phyloP scores from a whole-genome alignment of 371 early-diverging fungal genomes.

The Gilbertella persicaria region DNA sequence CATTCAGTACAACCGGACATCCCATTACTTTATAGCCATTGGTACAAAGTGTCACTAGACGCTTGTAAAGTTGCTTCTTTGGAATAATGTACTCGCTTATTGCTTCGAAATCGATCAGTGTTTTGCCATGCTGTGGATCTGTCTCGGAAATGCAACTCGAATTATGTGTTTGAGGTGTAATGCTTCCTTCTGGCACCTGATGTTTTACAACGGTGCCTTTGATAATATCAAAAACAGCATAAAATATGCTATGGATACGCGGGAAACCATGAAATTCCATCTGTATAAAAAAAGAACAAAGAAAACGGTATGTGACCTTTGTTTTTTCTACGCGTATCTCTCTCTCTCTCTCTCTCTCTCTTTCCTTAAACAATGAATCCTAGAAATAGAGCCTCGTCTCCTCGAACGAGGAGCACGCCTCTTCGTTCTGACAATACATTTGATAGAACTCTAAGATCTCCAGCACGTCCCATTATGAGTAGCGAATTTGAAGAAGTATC shows the following conservation, averaged over 20 bases:
- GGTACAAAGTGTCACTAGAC: slow-evolving; percentile 76
- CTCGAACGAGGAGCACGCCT: slow-evolving; percentile 3
- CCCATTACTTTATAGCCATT: slow-evolving; percentile 77
- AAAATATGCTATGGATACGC: slow-evolving; percentile 78
- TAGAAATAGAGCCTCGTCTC: slow-evolving; percentile 3
- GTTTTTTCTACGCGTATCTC: background rate
- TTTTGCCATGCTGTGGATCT: slow-evolving; percentile 20
- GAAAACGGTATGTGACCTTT: background rate
- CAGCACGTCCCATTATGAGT: background rate
- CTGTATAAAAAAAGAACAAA: slow-evolving; percentile 2
- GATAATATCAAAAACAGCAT: slow-evolving; percentile 80
- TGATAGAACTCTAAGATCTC: background rate
- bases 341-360: background rate
- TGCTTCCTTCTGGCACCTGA: slow-evolving; percentile 83
- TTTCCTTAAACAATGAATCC: slow-evolving; percentile 16
- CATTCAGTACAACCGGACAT: slow-evolving; percentile 73
- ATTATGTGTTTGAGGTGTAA: slow-evolving; percentile 32
- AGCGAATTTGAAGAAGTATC: slow-evolving; percentile 8
- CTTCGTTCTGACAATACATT: background rate
- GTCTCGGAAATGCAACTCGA: background rate
- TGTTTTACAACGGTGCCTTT: slow-evolving; percentile 85
- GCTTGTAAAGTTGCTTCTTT: slow-evolving; percentile 76
- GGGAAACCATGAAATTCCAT: slow-evolving; percentile 75
- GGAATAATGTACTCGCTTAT: slow-evolving; percentile 90
- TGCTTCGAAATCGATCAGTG: slow-evolving; percentile 80